These are phyloP conservation scores for Biscutella auriculata DNA, from an alignment of 441 rosid species.

Conservation along the genomic window DNA sequence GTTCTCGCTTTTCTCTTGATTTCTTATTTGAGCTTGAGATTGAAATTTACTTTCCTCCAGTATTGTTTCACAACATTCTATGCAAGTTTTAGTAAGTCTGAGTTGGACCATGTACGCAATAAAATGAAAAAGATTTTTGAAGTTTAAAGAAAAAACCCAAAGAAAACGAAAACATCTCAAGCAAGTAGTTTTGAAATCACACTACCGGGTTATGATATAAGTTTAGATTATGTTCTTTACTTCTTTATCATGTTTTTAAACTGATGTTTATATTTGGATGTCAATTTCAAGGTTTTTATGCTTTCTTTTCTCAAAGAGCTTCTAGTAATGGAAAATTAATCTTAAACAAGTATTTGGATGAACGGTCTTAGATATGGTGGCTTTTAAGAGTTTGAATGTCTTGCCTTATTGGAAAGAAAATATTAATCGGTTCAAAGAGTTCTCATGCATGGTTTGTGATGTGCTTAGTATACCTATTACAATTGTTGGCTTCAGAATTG, in stretches of 20 bases:
- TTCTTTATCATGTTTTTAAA: no score
- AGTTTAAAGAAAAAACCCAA: neutral
- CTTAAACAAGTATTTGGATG: neutral
- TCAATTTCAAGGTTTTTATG: neutral
- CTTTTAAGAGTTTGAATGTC: neutral
- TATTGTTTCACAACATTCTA: no score
- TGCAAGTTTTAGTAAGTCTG: neutral
- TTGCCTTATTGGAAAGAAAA: neutral
- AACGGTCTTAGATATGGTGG: neutral
- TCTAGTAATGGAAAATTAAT: neutral
- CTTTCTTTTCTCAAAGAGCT: neutral
- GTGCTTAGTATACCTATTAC: neutral
- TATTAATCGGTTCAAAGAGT: neutral
- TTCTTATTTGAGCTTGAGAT: no score
- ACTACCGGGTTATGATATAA: neutral
- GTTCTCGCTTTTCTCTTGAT: no score
- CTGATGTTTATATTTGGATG: no score
- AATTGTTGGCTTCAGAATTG: neutral
- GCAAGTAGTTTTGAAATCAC: neutral
- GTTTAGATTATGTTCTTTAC: neutral
- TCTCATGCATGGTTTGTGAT: neutral
- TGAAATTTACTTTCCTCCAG: no score
- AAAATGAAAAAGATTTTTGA: neutral
- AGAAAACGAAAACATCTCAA: neutral
- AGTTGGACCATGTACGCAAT: neutral